Base-by-base conservation (phyloP, 495 filamentous ascomycete genomes). In the Annulohypoxylon stygium region DNA sequence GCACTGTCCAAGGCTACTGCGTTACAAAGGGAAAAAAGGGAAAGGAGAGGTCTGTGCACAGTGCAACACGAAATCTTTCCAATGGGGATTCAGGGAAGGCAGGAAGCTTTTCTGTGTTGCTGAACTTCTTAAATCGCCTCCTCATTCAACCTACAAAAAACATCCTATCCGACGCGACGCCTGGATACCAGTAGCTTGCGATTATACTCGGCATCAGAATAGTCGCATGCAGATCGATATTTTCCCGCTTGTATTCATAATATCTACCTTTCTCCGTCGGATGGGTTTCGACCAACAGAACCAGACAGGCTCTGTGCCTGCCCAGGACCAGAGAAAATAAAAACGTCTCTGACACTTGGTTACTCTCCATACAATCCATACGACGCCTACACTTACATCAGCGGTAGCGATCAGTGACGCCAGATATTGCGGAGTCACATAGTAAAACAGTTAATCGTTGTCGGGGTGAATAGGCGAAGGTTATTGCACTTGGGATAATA, bases 21-120 rank as follows among this genome's bases (percentile, higher is more conserved):
- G 30, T 30, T 30, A 20, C 58, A 53, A 47, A 69, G 47, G 59
- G 36, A 4, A 30, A 26, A 20, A 43, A 43, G 41, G 63, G 58
- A 25, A 14, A 30, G 39, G 45, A 58, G 45, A 61, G 67, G 67
- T 39, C 67, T 34, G 67, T 70, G 67, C 67, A 30, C 36, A 25
- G 43, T 67, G 41, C 77, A 58, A 78, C 70, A 61, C 73, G 60
- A 75, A 74, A 78, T 69, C 75, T 76, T 79, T 76, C 73, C 75
- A 71, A 75, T 69, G 60, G 75, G 70, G 57, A 48, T 16, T 18
- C 18, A 41, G 50, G 51, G 64, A 50, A 59, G 50, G 26, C 30
- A 33, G 50, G 70, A 26, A 75, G 74, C 67, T 70, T 70, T 75
- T 75, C 61, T 47, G 30, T 67, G 48, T 61, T 64, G 45, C 61